Conservation (phyloP, 2,329 filamentous ascomycete species). For the Colletotrichum tanaceti region DNA sequence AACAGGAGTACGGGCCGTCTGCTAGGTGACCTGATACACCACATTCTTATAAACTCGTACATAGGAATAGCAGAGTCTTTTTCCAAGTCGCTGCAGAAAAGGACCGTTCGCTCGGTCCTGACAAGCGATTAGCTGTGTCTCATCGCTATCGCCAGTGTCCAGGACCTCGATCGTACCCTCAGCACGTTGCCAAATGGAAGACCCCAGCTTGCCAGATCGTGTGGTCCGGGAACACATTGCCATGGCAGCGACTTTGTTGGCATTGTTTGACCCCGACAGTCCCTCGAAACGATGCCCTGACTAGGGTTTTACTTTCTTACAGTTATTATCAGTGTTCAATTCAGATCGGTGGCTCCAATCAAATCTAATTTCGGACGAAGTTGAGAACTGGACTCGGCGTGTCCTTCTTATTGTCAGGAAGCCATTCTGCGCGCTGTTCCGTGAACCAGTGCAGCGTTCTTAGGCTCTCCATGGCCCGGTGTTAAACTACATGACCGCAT, state of each 20-base stretch:
- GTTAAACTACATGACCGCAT: conserved; percentile 44
- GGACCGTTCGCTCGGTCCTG: conserved; percentile 46
- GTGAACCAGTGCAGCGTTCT: conserved; percentile 45
- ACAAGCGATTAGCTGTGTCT: conserved; percentile 45
- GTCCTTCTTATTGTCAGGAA: conserved; percentile 46
- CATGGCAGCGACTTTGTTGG: conserved; percentile 50
- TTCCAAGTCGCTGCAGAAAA: background rate
- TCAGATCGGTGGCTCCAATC: conserved; percentile 46
- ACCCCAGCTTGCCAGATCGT: conserved; percentile 47
- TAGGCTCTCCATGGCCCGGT: conserved; percentile 47
- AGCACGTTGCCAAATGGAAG: conserved; percentile 41
- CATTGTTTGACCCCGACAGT: conserved; percentile 57
- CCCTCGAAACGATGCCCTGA: conserved; percentile 51
- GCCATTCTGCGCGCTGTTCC: conserved; percentile 43
- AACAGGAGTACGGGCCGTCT: conserved; percentile 57
- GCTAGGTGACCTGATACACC: conserved; percentile 50
- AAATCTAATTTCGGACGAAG: conserved; percentile 44
- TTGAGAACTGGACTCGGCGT: conserved; percentile 44
- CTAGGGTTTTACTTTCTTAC: conserved; percentile 45
- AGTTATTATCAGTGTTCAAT: conserved; percentile 49
- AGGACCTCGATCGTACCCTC: conserved; percentile 44
- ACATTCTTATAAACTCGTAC: conserved; percentile 50
- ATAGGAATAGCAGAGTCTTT: conserved; percentile 37
- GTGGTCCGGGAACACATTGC: conserved; percentile 54
- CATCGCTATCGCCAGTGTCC: conserved; percentile 47